phyloP scores from a whole-genome alignment of 2,329 filamentous ascomycete species.

The Mollisia scopiformis region DNA sequence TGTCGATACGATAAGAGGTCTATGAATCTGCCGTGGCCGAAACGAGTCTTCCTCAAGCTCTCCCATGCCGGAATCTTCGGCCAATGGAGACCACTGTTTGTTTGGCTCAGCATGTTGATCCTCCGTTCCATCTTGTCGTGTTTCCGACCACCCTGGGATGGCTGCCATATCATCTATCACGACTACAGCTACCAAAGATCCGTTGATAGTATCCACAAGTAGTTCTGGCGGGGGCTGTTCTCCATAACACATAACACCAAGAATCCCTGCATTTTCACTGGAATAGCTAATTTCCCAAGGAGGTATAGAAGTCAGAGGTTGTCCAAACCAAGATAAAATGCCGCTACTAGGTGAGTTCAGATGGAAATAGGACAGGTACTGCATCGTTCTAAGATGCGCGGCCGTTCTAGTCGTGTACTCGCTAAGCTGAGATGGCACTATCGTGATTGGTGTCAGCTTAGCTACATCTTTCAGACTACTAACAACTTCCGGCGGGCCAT shows the following conservation, averaged over 20 bases:
- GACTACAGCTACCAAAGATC: slow-evolving; percentile 69
- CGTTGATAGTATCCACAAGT: slow-evolving; percentile 68
- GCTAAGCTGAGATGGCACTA: slow-evolving; percentile 62
- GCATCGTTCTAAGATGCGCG: slow-evolving; percentile 71
- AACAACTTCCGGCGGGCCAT: slow-evolving; percentile 61
- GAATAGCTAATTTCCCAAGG: slow-evolving; percentile 68
- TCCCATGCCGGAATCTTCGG: slow-evolving; percentile 15
- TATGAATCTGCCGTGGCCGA: slow-evolving; percentile 8
- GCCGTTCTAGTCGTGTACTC: slow-evolving; percentile 61
- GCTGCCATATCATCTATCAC: slow-evolving; percentile 57
- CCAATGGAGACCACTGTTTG: not conserved
- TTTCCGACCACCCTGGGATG: slow-evolving; percentile 42
- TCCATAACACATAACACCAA: slow-evolving; percentile 70
- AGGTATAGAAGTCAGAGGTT: slow-evolving; percentile 56
- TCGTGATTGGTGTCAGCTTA: slow-evolving; percentile 45
- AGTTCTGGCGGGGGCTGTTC: slow-evolving; percentile 62
- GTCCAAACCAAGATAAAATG: slow-evolving; percentile 49
- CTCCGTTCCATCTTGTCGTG: not conserved
- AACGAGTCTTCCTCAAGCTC: slow-evolving; percentile 10
- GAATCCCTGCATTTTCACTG: slow-evolving; percentile 53
- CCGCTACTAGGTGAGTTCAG: slow-evolving; percentile 32
- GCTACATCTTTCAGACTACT: slow-evolving; percentile 50
- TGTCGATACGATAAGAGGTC: slow-evolving; percentile 39
- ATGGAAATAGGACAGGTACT: slow-evolving; percentile 82
- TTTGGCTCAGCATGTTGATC: not conserved